phyloP scores from a whole-genome alignment of 2,329 filamentous ascomycete genomes.

The Fusarium penzigii region DNA sequence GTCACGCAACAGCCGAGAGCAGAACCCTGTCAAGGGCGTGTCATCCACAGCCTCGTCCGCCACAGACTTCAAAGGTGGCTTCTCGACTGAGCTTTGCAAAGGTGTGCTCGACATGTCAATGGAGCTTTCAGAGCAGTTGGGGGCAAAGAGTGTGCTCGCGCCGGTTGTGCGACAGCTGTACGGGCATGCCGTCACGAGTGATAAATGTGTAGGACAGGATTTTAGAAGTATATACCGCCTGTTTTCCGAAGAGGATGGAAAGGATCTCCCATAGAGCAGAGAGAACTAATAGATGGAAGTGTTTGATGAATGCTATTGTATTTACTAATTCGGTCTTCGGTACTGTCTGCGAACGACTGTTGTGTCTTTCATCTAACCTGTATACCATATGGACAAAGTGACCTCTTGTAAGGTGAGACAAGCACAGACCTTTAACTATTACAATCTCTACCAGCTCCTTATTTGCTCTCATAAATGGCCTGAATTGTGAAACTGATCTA shows the following conservation, averaged over 20 bases:
- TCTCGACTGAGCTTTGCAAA: conserved; percentile 16
- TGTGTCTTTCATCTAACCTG: too few species aligned
- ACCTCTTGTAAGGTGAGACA: too few species aligned
- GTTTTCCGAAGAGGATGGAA: neutral
- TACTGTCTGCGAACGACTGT: too few species aligned
- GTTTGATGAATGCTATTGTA: neutral
- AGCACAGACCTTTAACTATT: too few species aligned
- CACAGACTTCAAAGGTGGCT: conserved; percentile 12
- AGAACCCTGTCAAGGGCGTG: conserved; percentile 16
- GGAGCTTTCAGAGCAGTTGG: conserved; percentile 1
- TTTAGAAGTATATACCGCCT: conserved; percentile 8
- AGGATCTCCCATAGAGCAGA: neutral
- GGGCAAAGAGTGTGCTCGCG: neutral
- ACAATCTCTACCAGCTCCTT: too few species aligned
- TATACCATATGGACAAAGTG: too few species aligned
- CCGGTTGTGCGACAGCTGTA: conserved; percentile 1
- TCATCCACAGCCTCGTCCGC: conserved; percentile 6
- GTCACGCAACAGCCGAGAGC: conserved; percentile 13
- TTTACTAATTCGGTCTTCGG: neutral
- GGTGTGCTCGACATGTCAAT: conserved; percentile 14
- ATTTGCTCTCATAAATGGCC: too few species aligned
- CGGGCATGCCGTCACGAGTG: neutral
- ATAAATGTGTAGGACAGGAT: conserved; percentile 2
- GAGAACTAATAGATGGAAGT: neutral
- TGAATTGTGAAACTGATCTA: neutral